phyloP scores from a whole-genome alignment of 2,329 filamentous ascomycete species.

The Cercospora nicotianae region DNA sequence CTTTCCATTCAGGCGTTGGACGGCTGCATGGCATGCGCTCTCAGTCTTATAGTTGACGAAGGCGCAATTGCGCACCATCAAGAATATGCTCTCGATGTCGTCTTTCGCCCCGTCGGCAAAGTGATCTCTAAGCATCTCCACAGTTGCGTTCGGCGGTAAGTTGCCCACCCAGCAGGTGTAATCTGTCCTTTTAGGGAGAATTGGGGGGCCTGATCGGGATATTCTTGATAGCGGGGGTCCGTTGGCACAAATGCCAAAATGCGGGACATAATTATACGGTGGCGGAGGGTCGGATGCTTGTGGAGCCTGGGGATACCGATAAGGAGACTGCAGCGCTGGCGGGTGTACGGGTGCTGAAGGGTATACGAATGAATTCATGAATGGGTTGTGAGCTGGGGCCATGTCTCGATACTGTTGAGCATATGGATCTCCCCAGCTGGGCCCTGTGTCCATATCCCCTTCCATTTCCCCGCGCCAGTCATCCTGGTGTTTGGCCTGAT shows the following conservation, averaged over 20 bases:
- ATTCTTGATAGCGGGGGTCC: background rate
- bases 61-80: constrained; percentile 89
- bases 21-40: constrained; percentile 68
- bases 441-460: background rate
- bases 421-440: background rate
- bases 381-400: background rate
- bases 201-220: constrained; percentile 55
- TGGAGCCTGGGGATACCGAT: background rate
- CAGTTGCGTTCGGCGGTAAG: constrained; percentile 75
- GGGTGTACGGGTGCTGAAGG: background rate
- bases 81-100: constrained; percentile 81
- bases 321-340: background rate
- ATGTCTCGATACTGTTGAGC: background rate
- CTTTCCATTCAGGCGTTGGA: constrained; percentile 84
- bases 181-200: constrained; percentile 68
- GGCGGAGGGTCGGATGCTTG: background rate
- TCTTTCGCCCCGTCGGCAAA: constrained; percentile 74
- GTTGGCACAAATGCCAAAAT: background rate
- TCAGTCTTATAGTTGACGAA: constrained; percentile 94
- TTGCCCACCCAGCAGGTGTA: constrained; percentile 97
- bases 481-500: background rate
- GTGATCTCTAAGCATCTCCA: constrained; percentile 84
- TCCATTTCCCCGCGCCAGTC: background rate
- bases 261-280: background rate
- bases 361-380: background rate